These are phyloP conservation scores for Monosporascus sp. DNA, from an alignment of 2,329 filamentous ascomycete genomes.

Conservation along the genomic window DNA sequence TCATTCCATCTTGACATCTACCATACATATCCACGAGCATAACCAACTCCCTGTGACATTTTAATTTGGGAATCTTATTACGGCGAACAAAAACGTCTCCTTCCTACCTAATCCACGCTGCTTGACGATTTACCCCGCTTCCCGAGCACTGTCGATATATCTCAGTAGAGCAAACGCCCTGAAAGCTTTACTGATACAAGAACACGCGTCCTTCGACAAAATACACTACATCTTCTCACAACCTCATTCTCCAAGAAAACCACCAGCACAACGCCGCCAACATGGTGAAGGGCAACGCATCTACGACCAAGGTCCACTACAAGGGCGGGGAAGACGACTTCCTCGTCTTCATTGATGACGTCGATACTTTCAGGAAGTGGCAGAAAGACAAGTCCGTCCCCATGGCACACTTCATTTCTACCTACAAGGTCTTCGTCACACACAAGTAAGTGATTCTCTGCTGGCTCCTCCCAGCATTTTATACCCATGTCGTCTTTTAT, in stretches of 20 bases:
- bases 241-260: conserved; percentile 2
- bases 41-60: not conserved
- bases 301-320: conserved; percentile 76
- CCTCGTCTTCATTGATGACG: conserved; percentile 55
- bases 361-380: conserved; percentile 72
- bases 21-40: not conserved
- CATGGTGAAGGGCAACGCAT: conserved; percentile 69
- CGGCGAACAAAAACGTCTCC: not conserved
- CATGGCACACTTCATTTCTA: conserved; percentile 76
- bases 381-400: conserved; percentile 72
- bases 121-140: not conserved
- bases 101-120: not conserved
- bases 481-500: not conserved
- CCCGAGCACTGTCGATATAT: not conserved
- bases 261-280: conserved; percentile 24
- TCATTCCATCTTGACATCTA: not conserved
- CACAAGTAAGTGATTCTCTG: conserved; percentile 66
- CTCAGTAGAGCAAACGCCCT: not conserved
- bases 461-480: not conserved
- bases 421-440: conserved; percentile 86
- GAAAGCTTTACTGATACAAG: not conserved
- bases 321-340: conserved; percentile 64
- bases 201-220: conserved; percentile 5
- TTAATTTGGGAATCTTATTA: not conserved
- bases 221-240: conserved; percentile 4